Conservation (phyloP, 768 basidiomycete genomes). For the Terana coerulea region DNA sequence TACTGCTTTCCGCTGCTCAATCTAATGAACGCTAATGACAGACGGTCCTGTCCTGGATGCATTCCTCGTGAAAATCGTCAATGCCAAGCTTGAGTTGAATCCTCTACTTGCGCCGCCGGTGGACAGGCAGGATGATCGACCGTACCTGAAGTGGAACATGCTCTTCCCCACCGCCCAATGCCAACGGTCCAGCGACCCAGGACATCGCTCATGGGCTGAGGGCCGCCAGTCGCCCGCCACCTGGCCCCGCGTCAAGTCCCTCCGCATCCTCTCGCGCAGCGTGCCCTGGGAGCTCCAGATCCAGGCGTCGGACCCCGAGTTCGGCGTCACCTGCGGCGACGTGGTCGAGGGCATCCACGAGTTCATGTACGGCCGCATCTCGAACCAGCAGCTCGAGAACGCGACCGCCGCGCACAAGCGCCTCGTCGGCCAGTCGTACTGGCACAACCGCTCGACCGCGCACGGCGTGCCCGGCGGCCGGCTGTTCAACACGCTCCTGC, state of each 20-base stretch:
- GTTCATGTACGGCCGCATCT: slow-evolving; percentile 47
- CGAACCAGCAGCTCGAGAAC: slow-evolving; percentile 48
- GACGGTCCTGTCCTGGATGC: slow-evolving; percentile 73
- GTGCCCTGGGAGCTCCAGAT: slow-evolving; percentile 57
- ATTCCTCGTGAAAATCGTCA: slow-evolving; percentile 47
- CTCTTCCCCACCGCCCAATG: slow-evolving; percentile 58
- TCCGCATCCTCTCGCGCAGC: slow-evolving; percentile 49
- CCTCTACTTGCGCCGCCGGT: slow-evolving; percentile 51
- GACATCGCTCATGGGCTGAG: slow-evolving; percentile 58
- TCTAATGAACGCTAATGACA: slow-evolving; percentile 22
- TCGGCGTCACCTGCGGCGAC: slow-evolving; percentile 67
- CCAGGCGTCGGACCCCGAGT: slow-evolving; percentile 36
- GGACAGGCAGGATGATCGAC: slow-evolving; percentile 36
- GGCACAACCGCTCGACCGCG: slow-evolving; percentile 61
- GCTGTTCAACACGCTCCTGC: slow-evolving; percentile 57
- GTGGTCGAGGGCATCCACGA: slow-evolving; percentile 52
- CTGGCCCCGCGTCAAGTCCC: slow-evolving; percentile 50
- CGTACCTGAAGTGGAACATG: slow-evolving; percentile 73
- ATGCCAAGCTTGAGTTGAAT: slow-evolving; percentile 49
- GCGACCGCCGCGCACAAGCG: slow-evolving; percentile 35
- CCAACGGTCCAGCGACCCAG: slow-evolving; percentile 57
- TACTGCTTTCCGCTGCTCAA: background rate
- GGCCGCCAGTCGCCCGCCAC: slow-evolving; percentile 66
- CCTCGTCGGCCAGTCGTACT: slow-evolving; percentile 49
- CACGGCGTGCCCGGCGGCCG: slow-evolving; percentile 66